A percentile compares a stretch with the other conserved stretches of the same genome.
These are phyloP conservation scores for Skeletonema tropicum DNA, from an alignment of 108 stramenopile species.

Conservation along the genomic window DNA sequence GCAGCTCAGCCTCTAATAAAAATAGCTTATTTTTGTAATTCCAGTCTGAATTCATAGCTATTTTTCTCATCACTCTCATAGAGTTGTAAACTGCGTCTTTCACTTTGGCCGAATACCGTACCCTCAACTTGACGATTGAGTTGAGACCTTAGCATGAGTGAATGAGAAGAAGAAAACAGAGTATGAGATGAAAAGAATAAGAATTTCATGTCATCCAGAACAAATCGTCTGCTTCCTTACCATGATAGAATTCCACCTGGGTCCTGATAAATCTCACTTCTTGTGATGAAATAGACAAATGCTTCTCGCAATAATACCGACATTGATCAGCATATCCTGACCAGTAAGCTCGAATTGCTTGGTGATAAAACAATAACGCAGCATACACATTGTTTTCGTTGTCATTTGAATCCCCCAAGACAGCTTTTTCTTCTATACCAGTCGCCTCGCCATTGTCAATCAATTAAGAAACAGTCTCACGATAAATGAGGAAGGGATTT, in stretches of 20 bases:
- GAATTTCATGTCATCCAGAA: no score
- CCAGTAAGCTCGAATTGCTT: constrained; percentile 20
- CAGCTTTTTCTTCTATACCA: not conserved
- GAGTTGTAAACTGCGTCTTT: not conserved
- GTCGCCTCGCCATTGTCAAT: no score
- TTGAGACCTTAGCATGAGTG: not conserved
- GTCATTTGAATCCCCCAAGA: not conserved
- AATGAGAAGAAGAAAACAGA: not conserved
- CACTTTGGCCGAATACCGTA: not conserved
- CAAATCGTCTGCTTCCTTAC: not conserved
- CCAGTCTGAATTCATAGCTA: not conserved
- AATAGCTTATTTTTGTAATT: constrained; percentile 31
- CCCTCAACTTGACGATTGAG: not conserved
- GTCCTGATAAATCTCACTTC: not conserved
- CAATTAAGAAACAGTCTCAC: constrained; percentile 20
- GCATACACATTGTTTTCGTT: not conserved
- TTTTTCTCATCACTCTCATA: not conserved
- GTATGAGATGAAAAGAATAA: not conserved
- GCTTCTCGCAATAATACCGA: not conserved
- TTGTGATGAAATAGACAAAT: not conserved
- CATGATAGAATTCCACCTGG: not conserved
- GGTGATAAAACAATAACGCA: not conserved
- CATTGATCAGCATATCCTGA: constrained; percentile 18
- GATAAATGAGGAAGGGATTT: constrained; percentile 1
- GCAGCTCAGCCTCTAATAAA: no score